Percentiles rank a stretch among this genome's conserved stretches.
phyloP scores from a whole-genome alignment of 2,329 filamentous ascomycete genomes.

The Venturiaceae sp. region DNA sequence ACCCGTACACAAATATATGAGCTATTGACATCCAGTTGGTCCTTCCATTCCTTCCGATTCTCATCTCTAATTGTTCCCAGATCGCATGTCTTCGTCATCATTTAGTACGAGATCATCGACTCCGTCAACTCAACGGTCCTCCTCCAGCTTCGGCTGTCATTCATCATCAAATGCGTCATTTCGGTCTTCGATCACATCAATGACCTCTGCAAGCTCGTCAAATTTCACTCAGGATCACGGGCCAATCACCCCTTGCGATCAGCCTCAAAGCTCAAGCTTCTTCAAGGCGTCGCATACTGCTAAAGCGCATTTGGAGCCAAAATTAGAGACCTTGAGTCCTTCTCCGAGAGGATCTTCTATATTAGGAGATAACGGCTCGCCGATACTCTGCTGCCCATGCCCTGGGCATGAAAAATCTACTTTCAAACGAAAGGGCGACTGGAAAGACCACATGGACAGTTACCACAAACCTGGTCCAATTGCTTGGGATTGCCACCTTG shows the following conservation, averaged over 20 bases:
- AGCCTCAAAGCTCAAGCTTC: too few species aligned
- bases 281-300: too few species aligned
- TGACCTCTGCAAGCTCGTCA: not conserved
- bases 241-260: not conserved
- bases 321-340: too few species aligned
- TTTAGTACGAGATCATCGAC: not conserved
- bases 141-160: not conserved
- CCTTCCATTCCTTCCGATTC: too few species aligned
- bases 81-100: not conserved
- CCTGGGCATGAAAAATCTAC: not conserved
- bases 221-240: not conserved
- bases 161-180: not conserved
- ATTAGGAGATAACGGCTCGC: too few species aligned
- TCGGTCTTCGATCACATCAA: not conserved
- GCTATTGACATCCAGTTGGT: too few species aligned
- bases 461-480: not conserved
- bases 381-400: not conserved
- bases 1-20: too few species aligned
- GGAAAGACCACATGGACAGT: not conserved
- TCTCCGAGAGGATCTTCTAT: too few species aligned
- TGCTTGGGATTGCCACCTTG: not conserved
- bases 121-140: not conserved
- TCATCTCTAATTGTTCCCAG: too few species aligned
- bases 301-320: too few species aligned
- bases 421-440: not conserved